Evolutionary conservation across 768 basidiomycete genomes (phyloP), one percentile per base, ranked within the genome.

Genomic region (Tephrocybe rancida): DNA sequence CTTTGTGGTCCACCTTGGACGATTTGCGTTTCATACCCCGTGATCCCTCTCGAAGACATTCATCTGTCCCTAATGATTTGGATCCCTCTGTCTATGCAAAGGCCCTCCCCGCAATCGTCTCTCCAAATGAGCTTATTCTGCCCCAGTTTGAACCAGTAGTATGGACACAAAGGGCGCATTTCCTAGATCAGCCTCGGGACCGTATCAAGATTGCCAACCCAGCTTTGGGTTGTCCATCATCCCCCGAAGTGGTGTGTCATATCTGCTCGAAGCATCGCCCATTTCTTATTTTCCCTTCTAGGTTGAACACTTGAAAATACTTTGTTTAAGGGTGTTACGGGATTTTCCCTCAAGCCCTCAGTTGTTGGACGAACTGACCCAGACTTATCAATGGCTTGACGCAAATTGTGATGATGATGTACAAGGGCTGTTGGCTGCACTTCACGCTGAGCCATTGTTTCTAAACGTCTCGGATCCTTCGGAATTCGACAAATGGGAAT

Each of bases 161-260:
- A 6, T 83, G 81, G 81, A 78, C 77, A 3, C 80, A 83, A 48
- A 63, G 78, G 16, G 78, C 68, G 1, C 49, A 64, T 14, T 72
- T 74, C 27, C 34, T 51, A 2, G 44, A 50, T 3, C 57, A 64
- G 21, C 76, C 76, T 5, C 46, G 63, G 18, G 63, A 61, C 32
- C 59, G 67, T 32, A 45, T 80, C 7, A 50, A 71, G 10, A 51
- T 70, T 3, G 73, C 69, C 2, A 66, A 78, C 62, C 63, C 68
- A 5, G 54, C 43, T 3, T 62, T 83, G 6, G 79, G 81, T 3
- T 41, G 58, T 13, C 80, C 81, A 2, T 65, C 65, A 18, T 58
- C 66, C 9, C 24, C 38, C 8, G 77, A 81, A 63, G 80, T 82
- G 47, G 81, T 81, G 13, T 30, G 29, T 30, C 7, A 5, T 30